These are phyloP conservation scores for Aphanocladium album DNA, from an alignment of 2,329 filamentous ascomycete genomes.

Conservation along the genomic window DNA sequence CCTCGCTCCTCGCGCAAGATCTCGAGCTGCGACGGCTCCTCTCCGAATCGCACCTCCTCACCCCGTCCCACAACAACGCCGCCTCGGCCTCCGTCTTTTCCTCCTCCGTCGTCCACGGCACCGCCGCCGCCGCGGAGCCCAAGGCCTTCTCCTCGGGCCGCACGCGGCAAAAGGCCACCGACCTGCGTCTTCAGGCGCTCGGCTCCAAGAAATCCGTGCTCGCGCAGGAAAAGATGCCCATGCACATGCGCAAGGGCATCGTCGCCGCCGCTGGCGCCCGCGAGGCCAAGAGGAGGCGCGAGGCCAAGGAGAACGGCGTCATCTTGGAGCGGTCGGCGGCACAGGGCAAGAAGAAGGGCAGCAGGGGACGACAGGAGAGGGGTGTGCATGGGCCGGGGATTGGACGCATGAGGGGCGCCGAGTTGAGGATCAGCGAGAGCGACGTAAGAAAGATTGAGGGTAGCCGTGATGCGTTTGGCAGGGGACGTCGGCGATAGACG, in stretches of 20 bases:
- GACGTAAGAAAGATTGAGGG: slow-evolving; percentile 71
- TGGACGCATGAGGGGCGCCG: slow-evolving; percentile 74
- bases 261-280: slow-evolving; percentile 56
- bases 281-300: slow-evolving; percentile 66
- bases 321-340: slow-evolving; percentile 61
- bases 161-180: slow-evolving; percentile 73
- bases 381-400: slow-evolving; percentile 72
- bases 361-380: slow-evolving; percentile 44
- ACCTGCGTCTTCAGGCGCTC: slow-evolving; percentile 75
- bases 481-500: neutral
- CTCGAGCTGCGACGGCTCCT: slow-evolving; percentile 87
- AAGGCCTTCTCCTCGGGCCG: slow-evolving; percentile 55
- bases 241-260: slow-evolving; percentile 83
- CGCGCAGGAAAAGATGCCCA: slow-evolving; percentile 81
- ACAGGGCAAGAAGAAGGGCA: slow-evolving; percentile 34
- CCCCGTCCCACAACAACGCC: slow-evolving; percentile 32
- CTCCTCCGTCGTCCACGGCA: slow-evolving; percentile 34
- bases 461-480: slow-evolving; percentile 34
- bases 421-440: slow-evolving; percentile 69
- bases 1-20: slow-evolving; percentile 79
- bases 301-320: slow-evolving; percentile 87
- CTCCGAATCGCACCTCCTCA: slow-evolving; percentile 82
- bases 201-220: slow-evolving; percentile 73
- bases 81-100: slow-evolving; percentile 44
- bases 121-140: slow-evolving; percentile 32